phyloP scores from a whole-genome alignment of 768 basidiomycete species.

The Goffeauzyma gilvescens region DNA sequence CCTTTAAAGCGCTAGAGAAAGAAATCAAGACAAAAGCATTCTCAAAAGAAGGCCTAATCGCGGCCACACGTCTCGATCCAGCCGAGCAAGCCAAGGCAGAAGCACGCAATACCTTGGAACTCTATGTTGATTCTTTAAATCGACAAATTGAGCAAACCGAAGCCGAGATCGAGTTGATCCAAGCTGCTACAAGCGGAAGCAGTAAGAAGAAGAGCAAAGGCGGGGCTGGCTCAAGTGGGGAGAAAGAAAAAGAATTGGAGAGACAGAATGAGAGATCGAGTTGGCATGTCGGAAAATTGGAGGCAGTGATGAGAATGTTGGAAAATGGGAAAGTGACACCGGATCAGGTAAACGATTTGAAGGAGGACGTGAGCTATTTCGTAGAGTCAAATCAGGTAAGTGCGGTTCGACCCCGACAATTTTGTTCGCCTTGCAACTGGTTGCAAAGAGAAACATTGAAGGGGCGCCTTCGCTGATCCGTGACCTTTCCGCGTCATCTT shows the following conservation, averaged over 20 bases:
- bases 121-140: constrained; percentile 72
- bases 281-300: constrained; percentile 84
- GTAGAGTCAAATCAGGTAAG: constrained; percentile 86
- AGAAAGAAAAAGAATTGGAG: constrained; percentile 66
- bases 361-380: constrained; percentile 90
- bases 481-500: neutral
- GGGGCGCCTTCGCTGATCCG: constrained; percentile 8
- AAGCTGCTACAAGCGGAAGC: constrained; percentile 35
- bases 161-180: constrained; percentile 77
- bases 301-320: constrained; percentile 75
- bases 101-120: constrained; percentile 60
- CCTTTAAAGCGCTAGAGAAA: constrained; percentile 99
- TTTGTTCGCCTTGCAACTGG: no score
- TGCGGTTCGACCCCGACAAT: no score
- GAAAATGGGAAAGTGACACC: constrained; percentile 77
- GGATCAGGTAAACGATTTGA: constrained; percentile 61
- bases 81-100: constrained; percentile 94
- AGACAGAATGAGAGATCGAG: constrained; percentile 74
- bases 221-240: constrained; percentile 35
- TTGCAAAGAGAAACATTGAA: neutral
- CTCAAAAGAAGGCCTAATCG: constrained; percentile 91
- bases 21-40: constrained; percentile 99
- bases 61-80: constrained; percentile 83
- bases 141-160: constrained; percentile 86
- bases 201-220: constrained; percentile 60